These are phyloP conservation scores for Megacollybia marginata DNA, from an alignment of 768 basidiomycete species.

Conservation along the genomic window DNA sequence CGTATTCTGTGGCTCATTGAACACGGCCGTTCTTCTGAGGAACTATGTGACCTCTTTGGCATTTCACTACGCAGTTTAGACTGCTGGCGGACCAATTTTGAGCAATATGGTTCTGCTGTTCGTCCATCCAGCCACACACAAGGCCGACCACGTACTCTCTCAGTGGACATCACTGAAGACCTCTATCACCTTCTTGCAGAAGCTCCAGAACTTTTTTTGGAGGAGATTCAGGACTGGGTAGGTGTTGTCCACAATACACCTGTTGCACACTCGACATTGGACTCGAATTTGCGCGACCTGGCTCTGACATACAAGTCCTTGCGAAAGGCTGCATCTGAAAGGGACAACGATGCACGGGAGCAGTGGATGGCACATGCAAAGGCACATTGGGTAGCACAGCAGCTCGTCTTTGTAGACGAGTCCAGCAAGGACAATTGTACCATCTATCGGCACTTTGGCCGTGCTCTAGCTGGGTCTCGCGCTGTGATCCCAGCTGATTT, in stretches of 20 bases:
- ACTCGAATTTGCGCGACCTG: constrained; percentile 9
- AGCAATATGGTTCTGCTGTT: constrained; percentile 3
- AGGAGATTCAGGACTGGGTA: constrained; percentile 17
- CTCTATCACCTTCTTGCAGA: constrained; percentile 6
- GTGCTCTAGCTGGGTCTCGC: no score
- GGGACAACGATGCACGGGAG: constrained; percentile 10
- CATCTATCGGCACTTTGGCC: no score
- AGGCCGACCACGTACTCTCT: constrained; percentile 9
- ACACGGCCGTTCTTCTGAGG: constrained; percentile 6
- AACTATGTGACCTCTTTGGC: constrained; percentile 9
- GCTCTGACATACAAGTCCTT: constrained; percentile 17
- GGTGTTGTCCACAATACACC: constrained; percentile 6
- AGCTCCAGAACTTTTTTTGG: constrained; percentile 13
- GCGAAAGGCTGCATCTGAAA: constrained; percentile 11
- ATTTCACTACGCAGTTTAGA: constrained; percentile 4
- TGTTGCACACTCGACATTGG: constrained; percentile 11
- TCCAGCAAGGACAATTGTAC: no score
- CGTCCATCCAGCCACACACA: constrained; percentile 4
- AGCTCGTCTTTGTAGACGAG: no score
- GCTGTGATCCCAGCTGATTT: no score
- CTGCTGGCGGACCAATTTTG: constrained; percentile 4
- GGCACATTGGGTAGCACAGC: no score
- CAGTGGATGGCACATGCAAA: constrained; percentile 12
- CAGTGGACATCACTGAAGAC: constrained; percentile 1
- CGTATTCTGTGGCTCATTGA: constrained; percentile 9